Evolutionary conservation across 108 stramenopile genomes (phyloP), one percentile per base, ranked within the genome.

Genomic region (Phaeodactylum tricornutum): DNA sequence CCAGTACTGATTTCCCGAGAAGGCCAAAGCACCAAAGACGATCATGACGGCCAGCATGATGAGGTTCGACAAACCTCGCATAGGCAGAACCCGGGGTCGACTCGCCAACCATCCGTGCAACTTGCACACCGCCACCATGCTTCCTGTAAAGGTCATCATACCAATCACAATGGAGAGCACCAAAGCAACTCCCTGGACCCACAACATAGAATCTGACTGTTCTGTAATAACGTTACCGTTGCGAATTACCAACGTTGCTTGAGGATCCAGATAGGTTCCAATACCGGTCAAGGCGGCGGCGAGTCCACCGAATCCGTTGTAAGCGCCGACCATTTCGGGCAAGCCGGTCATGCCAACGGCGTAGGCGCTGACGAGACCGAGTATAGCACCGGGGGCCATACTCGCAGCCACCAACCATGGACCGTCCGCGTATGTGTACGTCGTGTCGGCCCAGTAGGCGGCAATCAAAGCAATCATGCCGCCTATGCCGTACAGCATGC

Each of bases 81-180:
- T 75, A 3, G 81, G 75, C 11, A 82, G 48, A 15, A 76, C 36
- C 4, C 78, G 63, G 35, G 81, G 69, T 19, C 67, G 70, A 20
- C 49, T 57, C 37, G 68, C 54, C 46, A 83, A 71, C 0, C 59
- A 64, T 14, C 72, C 77, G 34, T 77, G 72, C 14, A 93, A 71
- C 66, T 93, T 93, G 47, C 71, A 61, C 38, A 79, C 82, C 35
- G 92, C 87, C 21, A 87, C 58, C 42, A 87, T 71, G 14, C 70
- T 73, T 4, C 92, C 92, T 3, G 92, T 90, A n/a, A 84, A 84
- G 1, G 92, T 93, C 68, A 87, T 82, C 51, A 67, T 62, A 3
- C 92, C 92, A 47, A 90, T 93, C 4, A 76, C 63, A 27, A 76
- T 60, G 1, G 47, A 50, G 9, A 76, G 34, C 4, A 63, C 29